A percentile compares a stretch with the other conserved stretches of the same genome.
Conservation (phyloP, 306 rosid species). For the Cucurbita pepo region DNA sequence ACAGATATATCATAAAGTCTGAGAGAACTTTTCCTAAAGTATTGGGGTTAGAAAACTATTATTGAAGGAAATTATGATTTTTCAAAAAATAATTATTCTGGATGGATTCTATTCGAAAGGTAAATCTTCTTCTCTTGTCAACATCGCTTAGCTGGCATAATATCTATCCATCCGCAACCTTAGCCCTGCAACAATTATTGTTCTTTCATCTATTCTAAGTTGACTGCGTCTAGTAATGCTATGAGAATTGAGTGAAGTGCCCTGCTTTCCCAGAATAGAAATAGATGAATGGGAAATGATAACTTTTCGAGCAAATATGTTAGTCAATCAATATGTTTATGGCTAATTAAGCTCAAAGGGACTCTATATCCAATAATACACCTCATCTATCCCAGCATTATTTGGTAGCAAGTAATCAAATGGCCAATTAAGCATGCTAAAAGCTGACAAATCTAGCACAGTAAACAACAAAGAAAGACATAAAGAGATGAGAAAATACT, state of each 20-base stretch:
- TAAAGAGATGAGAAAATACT: background rate
- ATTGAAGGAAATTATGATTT: background rate
- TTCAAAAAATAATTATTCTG: background rate
- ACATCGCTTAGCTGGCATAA: constrained; percentile 5
- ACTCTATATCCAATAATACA: background rate
- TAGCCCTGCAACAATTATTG: constrained; percentile 6
- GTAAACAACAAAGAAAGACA: constrained; percentile 2
- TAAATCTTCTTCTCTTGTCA: constrained; percentile 5
- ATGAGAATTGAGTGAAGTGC: background rate
- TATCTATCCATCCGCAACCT: constrained; percentile 2
- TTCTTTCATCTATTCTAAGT: background rate
- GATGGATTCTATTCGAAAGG: background rate
- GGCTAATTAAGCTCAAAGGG: background rate
- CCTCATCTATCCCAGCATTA: background rate
- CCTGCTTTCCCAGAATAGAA: background rate
- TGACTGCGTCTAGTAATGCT: background rate
- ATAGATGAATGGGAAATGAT: background rate
- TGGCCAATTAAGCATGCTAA: background rate
- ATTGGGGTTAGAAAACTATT: background rate
- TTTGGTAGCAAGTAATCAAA: background rate
- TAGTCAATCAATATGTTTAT: background rate
- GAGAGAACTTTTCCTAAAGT: background rate
- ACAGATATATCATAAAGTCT: background rate
- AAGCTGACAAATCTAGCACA: background rate
- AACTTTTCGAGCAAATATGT: background rate